Percentiles rank a stretch among this genome's conserved stretches.
Conservation (phyloP, 2,329 filamentous ascomycete genomes). For the Talaromyces amestolkiae region DNA sequence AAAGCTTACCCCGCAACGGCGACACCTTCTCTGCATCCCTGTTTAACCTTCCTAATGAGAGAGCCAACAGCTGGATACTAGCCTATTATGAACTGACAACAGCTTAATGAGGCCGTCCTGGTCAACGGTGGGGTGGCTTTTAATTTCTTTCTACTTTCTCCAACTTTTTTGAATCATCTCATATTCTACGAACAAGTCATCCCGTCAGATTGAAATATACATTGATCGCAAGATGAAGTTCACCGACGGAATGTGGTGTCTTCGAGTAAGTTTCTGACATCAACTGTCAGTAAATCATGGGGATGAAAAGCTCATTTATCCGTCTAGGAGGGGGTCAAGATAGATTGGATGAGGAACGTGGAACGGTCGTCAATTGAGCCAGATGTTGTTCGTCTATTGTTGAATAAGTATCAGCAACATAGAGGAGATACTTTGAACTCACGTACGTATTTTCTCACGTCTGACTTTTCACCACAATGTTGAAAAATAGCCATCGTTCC, state of each 20-base stretch:
- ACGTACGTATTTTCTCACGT: constrained; percentile 24
- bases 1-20: background rate
- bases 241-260: constrained; percentile 42
- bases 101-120: background rate
- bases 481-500: background rate
- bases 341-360: constrained; percentile 45
- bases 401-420: constrained; percentile 39
- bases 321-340: constrained; percentile 34
- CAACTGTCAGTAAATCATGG: background rate
- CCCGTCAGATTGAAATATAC: background rate
- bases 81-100: background rate
- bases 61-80: background rate
- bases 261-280: constrained; percentile 26
- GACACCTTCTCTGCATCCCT: background rate
- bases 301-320: background rate
- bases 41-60: background rate
- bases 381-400: constrained; percentile 34
- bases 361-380: constrained; percentile 33
- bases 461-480: background rate
- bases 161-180: background rate
- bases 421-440: constrained; percentile 44
- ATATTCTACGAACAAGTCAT: background rate
- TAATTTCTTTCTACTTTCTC: background rate
- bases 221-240: constrained; percentile 39
- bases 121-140: background rate